Conservation (phyloP, 1,284 basidiomycete species). For the Cryptococcus hybrid region DNA sequence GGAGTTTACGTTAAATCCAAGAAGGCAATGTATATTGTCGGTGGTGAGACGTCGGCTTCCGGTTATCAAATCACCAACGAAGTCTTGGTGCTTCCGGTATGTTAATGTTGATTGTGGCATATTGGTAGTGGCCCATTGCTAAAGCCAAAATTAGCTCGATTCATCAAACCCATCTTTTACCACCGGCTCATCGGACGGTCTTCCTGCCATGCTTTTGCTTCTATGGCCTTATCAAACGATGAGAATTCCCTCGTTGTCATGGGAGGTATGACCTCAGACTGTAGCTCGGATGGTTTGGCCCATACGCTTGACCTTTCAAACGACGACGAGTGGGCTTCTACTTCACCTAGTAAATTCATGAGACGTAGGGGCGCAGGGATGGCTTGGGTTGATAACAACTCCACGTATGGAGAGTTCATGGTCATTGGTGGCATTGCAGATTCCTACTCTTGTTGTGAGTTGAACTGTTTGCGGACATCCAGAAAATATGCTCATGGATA, state of each 20-base stretch:
- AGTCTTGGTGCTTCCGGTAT: conserved; percentile 43
- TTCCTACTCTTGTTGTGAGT: conserved; percentile 43
- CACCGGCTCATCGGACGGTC: conserved; percentile 28
- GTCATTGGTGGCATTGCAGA: conserved; percentile 47
- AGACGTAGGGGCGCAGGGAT: conserved; percentile 40
- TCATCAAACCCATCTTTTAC: conserved; percentile 35
- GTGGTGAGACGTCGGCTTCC: conserved; percentile 37
- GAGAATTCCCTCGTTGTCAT: conserved; percentile 32
- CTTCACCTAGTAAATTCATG: conserved; percentile 26
- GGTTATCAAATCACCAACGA: conserved; percentile 47
- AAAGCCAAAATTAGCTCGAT: conserved; percentile 37
- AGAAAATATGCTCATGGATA: background rate
- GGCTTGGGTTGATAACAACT: conserved; percentile 25
- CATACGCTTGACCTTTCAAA: conserved; percentile 37
- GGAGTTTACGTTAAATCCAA: conserved; percentile 42
- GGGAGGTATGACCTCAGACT: conserved; percentile 47
- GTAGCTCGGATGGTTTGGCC: conserved; percentile 31
- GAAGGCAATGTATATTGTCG: conserved; percentile 46
- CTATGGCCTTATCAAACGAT: conserved; percentile 28
- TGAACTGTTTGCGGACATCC: background rate
- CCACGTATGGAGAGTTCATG: conserved; percentile 29
- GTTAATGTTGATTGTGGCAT: conserved; percentile 2
- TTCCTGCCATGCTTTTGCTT: conserved; percentile 49
- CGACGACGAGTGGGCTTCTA: conserved; percentile 29
- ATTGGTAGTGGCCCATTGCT: background rate